These are phyloP conservation scores for Fusarium odoratissimum DNA, from an alignment of 2,329 filamentous ascomycete species.

Conservation along the genomic window DNA sequence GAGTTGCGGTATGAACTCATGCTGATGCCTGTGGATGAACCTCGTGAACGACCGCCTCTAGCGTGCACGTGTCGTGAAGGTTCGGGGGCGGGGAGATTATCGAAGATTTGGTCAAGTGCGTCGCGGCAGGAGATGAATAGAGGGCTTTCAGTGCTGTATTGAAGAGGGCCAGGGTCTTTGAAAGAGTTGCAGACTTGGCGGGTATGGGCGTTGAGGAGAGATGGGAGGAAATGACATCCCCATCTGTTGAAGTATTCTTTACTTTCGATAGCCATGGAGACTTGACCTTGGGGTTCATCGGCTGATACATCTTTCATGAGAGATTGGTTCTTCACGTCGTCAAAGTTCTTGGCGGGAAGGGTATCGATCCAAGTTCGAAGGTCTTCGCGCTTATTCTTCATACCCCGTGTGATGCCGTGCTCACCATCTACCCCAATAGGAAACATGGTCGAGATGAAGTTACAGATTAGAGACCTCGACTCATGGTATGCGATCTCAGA, in stretches of 20 bases:
- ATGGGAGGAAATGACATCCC: slow-evolving; percentile 69
- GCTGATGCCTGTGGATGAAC: slow-evolving; percentile 35
- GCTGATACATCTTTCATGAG: slow-evolving; percentile 63
- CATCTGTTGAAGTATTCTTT: slow-evolving; percentile 59
- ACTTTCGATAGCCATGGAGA: slow-evolving; percentile 59
- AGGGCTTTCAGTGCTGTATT: slow-evolving; percentile 62
- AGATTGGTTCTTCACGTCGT: slow-evolving; percentile 56
- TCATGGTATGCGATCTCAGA: slow-evolving; percentile 62
- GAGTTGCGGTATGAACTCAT: slow-evolving; percentile 60
- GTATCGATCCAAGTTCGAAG: slow-evolving; percentile 48
- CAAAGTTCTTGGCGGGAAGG: slow-evolving; percentile 51
- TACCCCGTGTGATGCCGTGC: slow-evolving; percentile 41
- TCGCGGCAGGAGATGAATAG: slow-evolving; percentile 65
- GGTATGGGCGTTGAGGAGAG: slow-evolving; percentile 65
- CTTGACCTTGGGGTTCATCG: slow-evolving; percentile 59
- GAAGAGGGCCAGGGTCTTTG: slow-evolving; percentile 68
- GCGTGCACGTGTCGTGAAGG: slow-evolving; percentile 48
- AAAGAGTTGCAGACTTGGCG: slow-evolving; percentile 71
- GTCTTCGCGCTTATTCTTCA: slow-evolving; percentile 26
- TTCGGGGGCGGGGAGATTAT: slow-evolving; percentile 57
- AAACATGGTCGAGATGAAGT: slow-evolving; percentile 60
- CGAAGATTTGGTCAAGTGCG: slow-evolving; percentile 61
- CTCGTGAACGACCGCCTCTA: not conserved
- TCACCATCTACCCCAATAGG: slow-evolving; percentile 48
- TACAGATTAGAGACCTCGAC: slow-evolving; percentile 62